A percentile compares a stretch with the other conserved stretches of the same genome.
Evolutionary conservation across 2,329 filamentous ascomycete species (phyloP).

Genomic region (Botryotinia globosa): DNA sequence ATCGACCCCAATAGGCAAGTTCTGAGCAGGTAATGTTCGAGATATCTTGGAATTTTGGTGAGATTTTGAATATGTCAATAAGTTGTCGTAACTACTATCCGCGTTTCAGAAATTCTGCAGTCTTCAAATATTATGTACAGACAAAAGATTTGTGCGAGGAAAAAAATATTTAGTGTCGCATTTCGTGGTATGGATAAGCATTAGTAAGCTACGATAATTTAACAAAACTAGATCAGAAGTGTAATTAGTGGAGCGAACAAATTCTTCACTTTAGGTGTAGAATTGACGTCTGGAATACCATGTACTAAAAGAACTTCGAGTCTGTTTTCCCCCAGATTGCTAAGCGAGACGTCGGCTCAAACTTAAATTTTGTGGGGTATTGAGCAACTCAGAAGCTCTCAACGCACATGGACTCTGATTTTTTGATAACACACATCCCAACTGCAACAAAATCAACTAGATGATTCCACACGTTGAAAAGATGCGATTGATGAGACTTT

Average conservation of each 20-base stretch:
- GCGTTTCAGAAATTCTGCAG: no score
- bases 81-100: background rate
- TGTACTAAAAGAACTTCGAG: background rate
- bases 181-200: background rate
- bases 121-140: rapidly evolving
- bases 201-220: background rate
- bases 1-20: background rate
- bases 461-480: background rate
- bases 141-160: background rate
- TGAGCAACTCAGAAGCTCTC: background rate
- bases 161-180: background rate
- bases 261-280: background rate
- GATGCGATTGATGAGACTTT: background rate
- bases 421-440: rapidly evolving
- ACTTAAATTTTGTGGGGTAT: background rate
- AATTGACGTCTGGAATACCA: background rate
- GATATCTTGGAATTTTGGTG: background rate
- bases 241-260: rapidly evolving
- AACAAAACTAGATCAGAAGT: background rate
- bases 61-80: background rate
- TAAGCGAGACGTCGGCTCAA: background rate
- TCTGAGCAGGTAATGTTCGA: no score
- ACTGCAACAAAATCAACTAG: rapidly evolving
- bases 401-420: background rate
- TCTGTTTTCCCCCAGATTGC: background rate